These are phyloP conservation scores for Hyparrhenia diplandra DNA, from an alignment of 176 grass and related monocot species.

Conservation along the genomic window DNA sequence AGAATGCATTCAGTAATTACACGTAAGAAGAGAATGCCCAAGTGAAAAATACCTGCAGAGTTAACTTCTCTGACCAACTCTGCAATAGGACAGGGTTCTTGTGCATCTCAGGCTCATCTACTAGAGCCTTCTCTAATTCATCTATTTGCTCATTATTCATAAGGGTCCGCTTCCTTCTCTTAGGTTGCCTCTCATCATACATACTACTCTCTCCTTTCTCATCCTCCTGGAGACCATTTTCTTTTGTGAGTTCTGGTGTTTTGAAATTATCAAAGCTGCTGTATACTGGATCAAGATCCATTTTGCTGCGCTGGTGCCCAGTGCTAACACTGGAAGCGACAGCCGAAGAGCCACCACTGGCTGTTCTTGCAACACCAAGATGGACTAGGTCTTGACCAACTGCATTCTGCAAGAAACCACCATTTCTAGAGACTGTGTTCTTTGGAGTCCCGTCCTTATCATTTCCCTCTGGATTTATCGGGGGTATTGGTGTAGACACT, in stretches of 20 bases:
- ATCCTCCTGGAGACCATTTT: constrained; percentile 58
- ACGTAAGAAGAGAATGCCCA: constrained; percentile 21
- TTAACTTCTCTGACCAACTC: constrained; percentile 79
- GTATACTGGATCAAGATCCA: constrained; percentile 42
- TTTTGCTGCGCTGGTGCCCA: constrained; percentile 33
- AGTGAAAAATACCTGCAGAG: constrained; percentile 46
- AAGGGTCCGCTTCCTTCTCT: constrained; percentile 85
- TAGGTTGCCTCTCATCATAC: constrained; percentile 70
- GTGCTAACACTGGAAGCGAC: neutral
- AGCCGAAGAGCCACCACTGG: constrained; percentile 7
- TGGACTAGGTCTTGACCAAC: constrained; percentile 56
- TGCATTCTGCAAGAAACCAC: constrained; percentile 40
- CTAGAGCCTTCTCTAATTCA: constrained; percentile 75
- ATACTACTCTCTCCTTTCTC: constrained; percentile 57
- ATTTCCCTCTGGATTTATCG: constrained; percentile 40
- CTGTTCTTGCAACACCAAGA: constrained; percentile 38
- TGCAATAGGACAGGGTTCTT: constrained; percentile 66
- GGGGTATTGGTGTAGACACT: constrained; percentile 20
- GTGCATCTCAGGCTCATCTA: constrained; percentile 94
- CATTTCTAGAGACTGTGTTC: constrained; percentile 16
- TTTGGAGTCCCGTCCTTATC: constrained; percentile 34
- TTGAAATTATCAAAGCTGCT: constrained; percentile 36
- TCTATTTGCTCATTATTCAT: constrained; percentile 86
- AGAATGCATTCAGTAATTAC: constrained; percentile 10
- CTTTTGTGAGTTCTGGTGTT: constrained; percentile 50